phyloP scores from a whole-genome alignment of 2,329 filamentous ascomycete species.

The Blastomyces parvus region DNA sequence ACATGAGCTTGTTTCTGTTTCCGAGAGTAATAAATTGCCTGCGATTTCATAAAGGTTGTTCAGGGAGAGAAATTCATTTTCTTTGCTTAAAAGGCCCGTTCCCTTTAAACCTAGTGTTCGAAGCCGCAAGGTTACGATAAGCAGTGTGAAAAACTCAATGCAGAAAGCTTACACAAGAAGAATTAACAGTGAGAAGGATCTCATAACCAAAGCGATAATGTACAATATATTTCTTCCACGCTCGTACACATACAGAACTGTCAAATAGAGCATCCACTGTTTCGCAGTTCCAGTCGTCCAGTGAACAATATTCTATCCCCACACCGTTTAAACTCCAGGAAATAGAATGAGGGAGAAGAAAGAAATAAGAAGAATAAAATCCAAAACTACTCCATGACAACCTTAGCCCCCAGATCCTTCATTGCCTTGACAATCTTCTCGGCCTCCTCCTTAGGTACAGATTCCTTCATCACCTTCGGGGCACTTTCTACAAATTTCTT shows the following conservation, averaged over 20 bases:
- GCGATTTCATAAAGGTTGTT: not conserved
- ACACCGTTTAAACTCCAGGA: slow-evolving; percentile 7
- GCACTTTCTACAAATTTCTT: slow-evolving; percentile 99
- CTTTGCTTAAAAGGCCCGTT: not conserved
- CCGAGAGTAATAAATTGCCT: not conserved
- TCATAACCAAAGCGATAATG: slow-evolving; percentile 2
- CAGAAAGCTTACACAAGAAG: not conserved
- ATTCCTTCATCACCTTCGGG: slow-evolving; percentile 98
- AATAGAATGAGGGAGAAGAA: slow-evolving; percentile 7
- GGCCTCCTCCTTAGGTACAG: slow-evolving; percentile 94
- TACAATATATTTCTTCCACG: slow-evolving; percentile 4
- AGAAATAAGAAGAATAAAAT: not conserved
- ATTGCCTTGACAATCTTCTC: slow-evolving; percentile 96
- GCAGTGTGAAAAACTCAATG: not conserved
- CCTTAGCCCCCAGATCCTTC: slow-evolving; percentile 85
- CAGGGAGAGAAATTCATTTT: not conserved
- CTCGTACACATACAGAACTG: slow-evolving; percentile 2
- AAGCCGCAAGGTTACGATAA: not conserved
- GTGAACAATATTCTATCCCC: slow-evolving; percentile 2
- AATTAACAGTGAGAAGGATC: not conserved
- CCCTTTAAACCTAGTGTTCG: not conserved
- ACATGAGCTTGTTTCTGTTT: not conserved
- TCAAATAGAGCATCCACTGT: not conserved
- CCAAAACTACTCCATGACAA: slow-evolving; percentile 68
- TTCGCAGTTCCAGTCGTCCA: not conserved